phyloP scores from a whole-genome alignment of 2,329 filamentous ascomycete genomes.

The Colletotrichum salicis region DNA sequence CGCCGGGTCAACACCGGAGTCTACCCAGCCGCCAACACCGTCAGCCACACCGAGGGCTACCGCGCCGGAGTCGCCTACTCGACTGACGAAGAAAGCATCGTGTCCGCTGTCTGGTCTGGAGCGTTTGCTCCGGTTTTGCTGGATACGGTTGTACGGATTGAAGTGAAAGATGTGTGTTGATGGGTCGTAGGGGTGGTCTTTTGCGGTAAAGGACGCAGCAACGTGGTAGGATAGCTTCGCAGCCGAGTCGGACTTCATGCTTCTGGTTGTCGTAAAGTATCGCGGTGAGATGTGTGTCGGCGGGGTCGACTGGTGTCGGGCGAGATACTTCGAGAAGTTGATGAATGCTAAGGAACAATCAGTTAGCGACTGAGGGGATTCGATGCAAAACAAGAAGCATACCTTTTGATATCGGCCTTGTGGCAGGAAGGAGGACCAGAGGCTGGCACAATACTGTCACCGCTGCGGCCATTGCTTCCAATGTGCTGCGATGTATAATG shows the following conservation, averaged over 20 bases:
- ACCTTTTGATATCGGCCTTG: constrained; percentile 12
- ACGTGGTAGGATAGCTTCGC: constrained; percentile 72
- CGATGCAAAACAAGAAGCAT: not conserved
- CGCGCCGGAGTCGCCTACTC: constrained; percentile 75
- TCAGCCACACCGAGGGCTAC: constrained; percentile 92
- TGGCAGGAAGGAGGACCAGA: constrained; percentile 20
- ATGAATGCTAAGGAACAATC: constrained; percentile 5
- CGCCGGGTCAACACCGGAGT: constrained; percentile 91
- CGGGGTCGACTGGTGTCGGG: constrained; percentile 14
- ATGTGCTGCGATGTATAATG: constrained; percentile 32
- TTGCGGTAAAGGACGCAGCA: constrained; percentile 80
- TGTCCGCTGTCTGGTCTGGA: constrained; percentile 84
- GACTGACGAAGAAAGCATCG: constrained; percentile 93
- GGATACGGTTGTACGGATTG: constrained; percentile 71
- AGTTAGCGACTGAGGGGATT: not conserved
- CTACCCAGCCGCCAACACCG: constrained; percentile 94
- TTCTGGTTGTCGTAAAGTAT: constrained; percentile 23
- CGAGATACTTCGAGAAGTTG: not conserved
- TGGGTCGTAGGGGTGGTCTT: constrained; percentile 75
- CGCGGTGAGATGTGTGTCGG: constrained; percentile 1
- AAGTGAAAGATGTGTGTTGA: constrained; percentile 78
- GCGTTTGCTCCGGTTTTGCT: constrained; percentile 63
- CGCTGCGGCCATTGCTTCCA: constrained; percentile 35
- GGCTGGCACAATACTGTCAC: constrained; percentile 33
- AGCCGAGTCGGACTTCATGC: constrained; percentile 16